Base-by-base conservation (phyloP, 1,139 yeast genomes). In the Kluyveromyces sp. region DNA sequence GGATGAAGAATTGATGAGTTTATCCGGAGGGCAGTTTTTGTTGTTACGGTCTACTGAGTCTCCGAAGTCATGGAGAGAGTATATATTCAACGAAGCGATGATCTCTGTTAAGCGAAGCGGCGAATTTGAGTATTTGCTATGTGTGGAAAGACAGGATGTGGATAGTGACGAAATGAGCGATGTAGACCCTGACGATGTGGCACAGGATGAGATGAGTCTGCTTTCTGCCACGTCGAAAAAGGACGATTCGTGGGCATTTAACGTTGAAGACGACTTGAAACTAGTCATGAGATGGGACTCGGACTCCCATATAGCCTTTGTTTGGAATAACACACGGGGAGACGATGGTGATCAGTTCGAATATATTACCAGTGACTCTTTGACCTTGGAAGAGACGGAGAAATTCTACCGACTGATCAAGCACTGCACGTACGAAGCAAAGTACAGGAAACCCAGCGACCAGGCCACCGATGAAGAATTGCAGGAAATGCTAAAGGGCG, bases 331-430 rank as follows among this genome's bases (percentile, higher is more conserved):
- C 42, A 47, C 52, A 54, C 60, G 80, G 42, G 82, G 82, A 41
- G 96, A 95, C 26, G 96, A 87, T 54, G 96, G 89, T 13, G 97
- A 89, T 58, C 68, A 73, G 48, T 88, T 83, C 63, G 95, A 87
- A 63, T 89, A 87, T 64, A 72, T 83, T 17, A 76, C 88, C 44
- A 87, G 80, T 49, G 75, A 74, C 39, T 72, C 73, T n/a, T 76
- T 82, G 7, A 71, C 80, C 26, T 56, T 67, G 2, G 68, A 67
- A 32, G 80, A 80, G 20, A 72, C 86, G 41, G 82, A 81, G 26
- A 69, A 71, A 38, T 92, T 92, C 60, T 76, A 84, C 66, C 60
- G 68, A 32, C 70, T 79, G 0, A 71, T 87, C 12, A 74, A 77
- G 57, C 75, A 75, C 47, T 85, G 95, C 57, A 77, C 83, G 52